Evolutionary conservation across 129 eudicot species (phyloP).

Genomic region (carrot (Daucus carota)): DH1_v3.0 NC_030386.2:38124501-38125000

Average conservation of each 20-base stretch:
- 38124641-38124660: not conserved
- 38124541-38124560: too few relatives aligned
- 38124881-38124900: not conserved
- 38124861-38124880: not conserved
- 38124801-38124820: not conserved
- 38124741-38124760: not conserved
- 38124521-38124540: too few relatives aligned
- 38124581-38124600: too few relatives aligned
- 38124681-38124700: not conserved
- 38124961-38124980: not conserved
- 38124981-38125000: too few relatives aligned
- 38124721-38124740: not conserved
- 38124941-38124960: not conserved
- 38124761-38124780: not conserved
- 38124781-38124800: not conserved
- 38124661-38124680: not conserved
- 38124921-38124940: not conserved
- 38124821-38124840: not conserved
- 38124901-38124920: not conserved
- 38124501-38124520: not conserved
- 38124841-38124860: conserved; percentile 6
- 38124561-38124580: too few relatives aligned
- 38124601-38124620: too few relatives aligned
- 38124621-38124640: not conserved
- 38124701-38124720: not conserved